A percentile compares a stretch with the other conserved stretches of the same genome.
Evolutionary conservation across 805 yeast genomes (phyloP).

Genomic region (Grigorovia yakushimaensis): DNA sequence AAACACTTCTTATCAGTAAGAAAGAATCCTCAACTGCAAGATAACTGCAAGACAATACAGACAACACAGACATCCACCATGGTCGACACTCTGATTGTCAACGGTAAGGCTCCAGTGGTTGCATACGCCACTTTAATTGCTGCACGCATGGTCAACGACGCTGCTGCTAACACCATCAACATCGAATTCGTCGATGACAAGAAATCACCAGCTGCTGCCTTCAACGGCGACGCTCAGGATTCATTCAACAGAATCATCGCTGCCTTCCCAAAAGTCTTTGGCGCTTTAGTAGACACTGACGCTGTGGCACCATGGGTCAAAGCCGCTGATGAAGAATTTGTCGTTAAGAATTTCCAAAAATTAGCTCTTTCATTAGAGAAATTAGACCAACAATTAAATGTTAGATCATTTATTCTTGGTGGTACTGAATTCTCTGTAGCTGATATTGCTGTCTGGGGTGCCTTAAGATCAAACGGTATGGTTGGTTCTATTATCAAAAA

Average conservation of each 20-base stretch:
- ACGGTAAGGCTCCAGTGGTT: constrained; percentile 77
- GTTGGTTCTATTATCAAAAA: constrained; percentile 85
- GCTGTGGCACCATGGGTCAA: constrained; percentile 54
- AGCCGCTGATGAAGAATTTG: constrained; percentile 56
- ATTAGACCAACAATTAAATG: constrained; percentile 74
- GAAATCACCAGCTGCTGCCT: constrained; percentile 41
- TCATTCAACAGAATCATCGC: constrained; percentile 43
- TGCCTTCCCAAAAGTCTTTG: constrained; percentile 39
- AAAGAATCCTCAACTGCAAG: too few relatives aligned
- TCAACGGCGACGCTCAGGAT: constrained; percentile 37
- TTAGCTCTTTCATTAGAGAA: constrained; percentile 67
- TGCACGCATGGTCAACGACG: constrained; percentile 58
- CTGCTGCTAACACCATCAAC: constrained; percentile 41
- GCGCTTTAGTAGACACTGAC: constrained; percentile 14
- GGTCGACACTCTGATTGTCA: constrained; percentile 46
- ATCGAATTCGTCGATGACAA: constrained; percentile 68
- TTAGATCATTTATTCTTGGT: constrained; percentile 71
- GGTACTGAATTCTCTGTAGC: constrained; percentile 53
- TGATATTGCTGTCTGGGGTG: constrained; percentile 90
- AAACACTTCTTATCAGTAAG: too few relatives aligned
- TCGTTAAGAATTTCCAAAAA: constrained; percentile 81
- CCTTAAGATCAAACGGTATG: constrained; percentile 82
- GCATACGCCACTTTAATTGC: constrained; percentile 76
- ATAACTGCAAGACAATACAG: too few relatives aligned
- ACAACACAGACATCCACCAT: constrained; percentile 16